Evolutionary conservation across 116 monocot genomes (phyloP).

Genomic region (Zostera marina): DNA sequence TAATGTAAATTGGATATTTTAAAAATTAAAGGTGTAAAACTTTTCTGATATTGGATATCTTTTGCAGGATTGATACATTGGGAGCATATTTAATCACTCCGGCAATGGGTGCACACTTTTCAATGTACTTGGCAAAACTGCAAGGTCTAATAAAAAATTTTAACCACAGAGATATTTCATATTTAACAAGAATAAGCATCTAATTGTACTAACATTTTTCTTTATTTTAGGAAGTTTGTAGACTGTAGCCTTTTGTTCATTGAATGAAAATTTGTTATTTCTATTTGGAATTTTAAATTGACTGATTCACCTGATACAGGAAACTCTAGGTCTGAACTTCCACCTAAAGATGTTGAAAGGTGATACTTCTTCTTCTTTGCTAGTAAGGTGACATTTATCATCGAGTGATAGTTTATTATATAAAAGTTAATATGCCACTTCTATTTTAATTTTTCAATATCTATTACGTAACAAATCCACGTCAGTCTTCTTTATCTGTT

Average conservation of each 20-base stretch:
- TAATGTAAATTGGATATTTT: background rate
- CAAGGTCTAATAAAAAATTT: conserved; percentile 23
- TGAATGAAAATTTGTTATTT: background rate
- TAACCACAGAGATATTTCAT: background rate
- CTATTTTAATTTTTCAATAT: background rate
- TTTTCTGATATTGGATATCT: conserved; percentile 1
- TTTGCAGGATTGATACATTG: conserved; percentile 54
- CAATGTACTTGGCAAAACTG: conserved; percentile 92
- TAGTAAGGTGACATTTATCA: background rate
- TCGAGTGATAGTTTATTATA: too few species aligned
- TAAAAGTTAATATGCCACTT: too few species aligned
- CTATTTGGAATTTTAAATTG: background rate
- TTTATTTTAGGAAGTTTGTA: background rate
- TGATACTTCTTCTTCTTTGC: background rate
- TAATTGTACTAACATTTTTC: too few species aligned
- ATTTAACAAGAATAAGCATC: too few species aligned
- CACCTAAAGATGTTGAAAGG: conserved; percentile 6
- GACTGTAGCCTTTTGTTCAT: background rate
- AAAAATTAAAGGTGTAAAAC: background rate
- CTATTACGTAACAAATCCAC: background rate
- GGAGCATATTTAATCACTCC: conserved; percentile 87
- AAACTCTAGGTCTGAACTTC: conserved; percentile 2
- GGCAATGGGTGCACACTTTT: conserved; percentile 75
- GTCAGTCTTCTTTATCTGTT: background rate
- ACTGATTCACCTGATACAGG: conserved; percentile 1